Base-by-base conservation (phyloP, 495 filamentous ascomycete genomes). In the Letharia columbiana region DNA sequence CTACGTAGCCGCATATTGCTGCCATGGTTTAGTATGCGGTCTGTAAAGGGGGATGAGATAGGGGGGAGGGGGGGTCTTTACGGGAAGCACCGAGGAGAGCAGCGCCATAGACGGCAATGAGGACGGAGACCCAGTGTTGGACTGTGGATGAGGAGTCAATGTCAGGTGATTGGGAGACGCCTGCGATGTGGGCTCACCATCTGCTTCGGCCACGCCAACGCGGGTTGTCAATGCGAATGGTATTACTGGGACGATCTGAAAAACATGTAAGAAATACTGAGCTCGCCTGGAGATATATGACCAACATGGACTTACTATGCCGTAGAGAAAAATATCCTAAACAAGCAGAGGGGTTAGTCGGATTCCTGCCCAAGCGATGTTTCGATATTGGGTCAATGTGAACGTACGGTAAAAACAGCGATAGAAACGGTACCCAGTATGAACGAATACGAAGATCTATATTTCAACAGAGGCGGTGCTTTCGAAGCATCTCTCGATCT, bases 321-420 rank as follows among this genome's bases (percentile, higher is more conserved):
- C 89, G 74, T 95, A 96, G 61, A 89, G 80, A 70, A 95, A 89
- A 63, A 92, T 86, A 76, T 96, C 91, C 77, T 84, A 77, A 65
- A 37, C 57, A 63, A 15, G 13, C 6, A 62, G 44, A 54, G 57
- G 67, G 52, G 71, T 65, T 37, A 44, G 68, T 15, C 67, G 20
- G 40, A 28, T n/a, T 15, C n/a, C 3, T n/a, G 13, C 18, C 9
- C n/a, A 23, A 31, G 0, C 2, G 17, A 17, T 1, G 12, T 45
- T 37, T 31, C 61, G 4, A 49, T 10, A 57, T 6, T 35, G 33
- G 54, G 33, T 1, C 3, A 41, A 40, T 5, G 23, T 73, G 78
- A 79, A 65, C 63, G 4, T 45, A 65, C 63, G 67, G 82, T 85
- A 70, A 84, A 79, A 65, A 80, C 73, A 73, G 86, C 76, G 78